Conservation (phyloP, 805 yeast species). For the Candida berthetii region DNA sequence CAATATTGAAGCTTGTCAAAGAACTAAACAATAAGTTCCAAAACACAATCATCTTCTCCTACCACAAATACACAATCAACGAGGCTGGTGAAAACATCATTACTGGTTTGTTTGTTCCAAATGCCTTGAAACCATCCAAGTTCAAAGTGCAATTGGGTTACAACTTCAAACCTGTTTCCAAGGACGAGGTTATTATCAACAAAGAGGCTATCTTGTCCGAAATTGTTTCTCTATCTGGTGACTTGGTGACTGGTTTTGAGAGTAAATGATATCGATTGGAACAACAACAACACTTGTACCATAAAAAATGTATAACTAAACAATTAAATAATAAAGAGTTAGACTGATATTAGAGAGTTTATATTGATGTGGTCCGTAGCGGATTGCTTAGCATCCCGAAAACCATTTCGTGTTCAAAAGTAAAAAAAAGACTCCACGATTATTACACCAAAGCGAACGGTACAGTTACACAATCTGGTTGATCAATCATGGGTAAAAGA, state of each 20-base stretch:
- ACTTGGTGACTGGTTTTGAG: constrained; percentile 40
- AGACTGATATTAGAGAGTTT: background rate
- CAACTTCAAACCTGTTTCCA: constrained; percentile 56
- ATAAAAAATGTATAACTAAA: no score
- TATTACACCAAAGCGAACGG: no score
- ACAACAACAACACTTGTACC: background rate
- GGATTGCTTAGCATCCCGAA: no score
- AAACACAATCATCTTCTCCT: constrained; percentile 65
- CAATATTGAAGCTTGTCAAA: constrained; percentile 49
- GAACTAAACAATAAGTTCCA: constrained; percentile 61
- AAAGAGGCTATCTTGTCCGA: constrained; percentile 70
- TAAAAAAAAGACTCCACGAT: no score
- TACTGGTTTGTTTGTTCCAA: constrained; percentile 78
- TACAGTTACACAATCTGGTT: no score
- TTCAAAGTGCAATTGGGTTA: constrained; percentile 78
- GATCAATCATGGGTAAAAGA: constrained; percentile 19
- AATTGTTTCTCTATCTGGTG: constrained; percentile 64
- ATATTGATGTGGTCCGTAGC: background rate
- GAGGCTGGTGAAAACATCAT: constrained; percentile 57
- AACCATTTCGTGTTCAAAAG: background rate
- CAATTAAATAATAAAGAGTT: no score
- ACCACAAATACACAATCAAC: constrained; percentile 45
- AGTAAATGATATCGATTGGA: no score
- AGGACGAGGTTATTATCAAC: constrained; percentile 53
- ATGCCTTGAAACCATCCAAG: constrained; percentile 49